Percentiles rank a stretch among this genome's conserved stretches.
These are phyloP conservation scores for Saturnispora gosingensis DNA, from an alignment of 805 yeast genomes.

Conservation along the genomic window DNA sequence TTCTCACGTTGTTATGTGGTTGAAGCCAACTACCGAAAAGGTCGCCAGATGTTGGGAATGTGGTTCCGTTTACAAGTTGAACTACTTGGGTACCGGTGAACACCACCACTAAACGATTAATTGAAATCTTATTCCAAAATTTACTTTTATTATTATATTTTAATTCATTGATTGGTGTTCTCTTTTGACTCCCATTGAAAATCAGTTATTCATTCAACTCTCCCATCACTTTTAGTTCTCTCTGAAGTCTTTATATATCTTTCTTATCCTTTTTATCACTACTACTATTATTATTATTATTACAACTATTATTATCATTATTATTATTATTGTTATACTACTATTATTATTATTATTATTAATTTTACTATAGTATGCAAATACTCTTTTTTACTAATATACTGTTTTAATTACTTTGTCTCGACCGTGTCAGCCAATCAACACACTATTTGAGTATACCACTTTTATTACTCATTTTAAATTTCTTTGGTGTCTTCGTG, in stretches of 20 bases:
- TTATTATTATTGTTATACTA: not conserved
- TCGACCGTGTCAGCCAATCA: too few relatives aligned
- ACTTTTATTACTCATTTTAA: not conserved
- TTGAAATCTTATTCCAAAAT: not conserved
- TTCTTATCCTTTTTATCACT: constrained; percentile 2
- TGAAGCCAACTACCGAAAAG: constrained; percentile 73
- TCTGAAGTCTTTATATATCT: constrained; percentile 4
- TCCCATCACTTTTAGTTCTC: constrained; percentile 2
- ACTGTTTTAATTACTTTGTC: too few relatives aligned
- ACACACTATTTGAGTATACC: too few relatives aligned
- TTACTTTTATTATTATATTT: constrained; percentile 1
- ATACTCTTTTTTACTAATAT: too few relatives aligned
- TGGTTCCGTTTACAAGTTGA: constrained; percentile 87
- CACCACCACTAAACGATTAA: constrained; percentile 40
- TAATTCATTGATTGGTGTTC: not conserved
- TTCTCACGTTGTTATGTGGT: constrained; percentile 86
- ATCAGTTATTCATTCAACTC: not conserved
- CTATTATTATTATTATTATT: not conserved
- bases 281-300: not conserved
- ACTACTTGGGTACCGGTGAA: constrained; percentile 73
- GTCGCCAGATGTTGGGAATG: constrained; percentile 98
- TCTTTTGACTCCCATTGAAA: not conserved
- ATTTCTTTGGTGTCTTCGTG: too few relatives aligned
- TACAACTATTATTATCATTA: not conserved
- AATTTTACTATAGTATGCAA: too few relatives aligned